phyloP scores from a whole-genome alignment of 768 basidiomycete genomes.

The Megacollybia marginata region DNA sequence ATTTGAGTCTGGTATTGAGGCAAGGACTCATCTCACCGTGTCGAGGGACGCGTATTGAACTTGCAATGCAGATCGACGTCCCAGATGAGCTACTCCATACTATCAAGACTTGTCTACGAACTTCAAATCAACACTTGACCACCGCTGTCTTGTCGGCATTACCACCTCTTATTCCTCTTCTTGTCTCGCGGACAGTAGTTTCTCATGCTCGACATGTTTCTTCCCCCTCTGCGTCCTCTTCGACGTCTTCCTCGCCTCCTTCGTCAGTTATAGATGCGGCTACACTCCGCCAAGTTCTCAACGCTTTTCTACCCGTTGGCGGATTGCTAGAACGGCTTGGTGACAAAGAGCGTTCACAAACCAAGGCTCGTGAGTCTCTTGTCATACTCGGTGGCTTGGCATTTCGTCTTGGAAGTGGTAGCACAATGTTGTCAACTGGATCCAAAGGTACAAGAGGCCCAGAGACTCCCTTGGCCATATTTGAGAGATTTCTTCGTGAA shows the following conservation, averaged over 20 bases:
- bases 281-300: conserved; percentile 60
- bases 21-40: conserved; percentile 21
- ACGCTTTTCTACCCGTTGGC: conserved; percentile 64
- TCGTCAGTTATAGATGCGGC: conserved; percentile 42
- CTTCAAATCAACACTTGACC: conserved; percentile 75
- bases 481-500: conserved; percentile 70
- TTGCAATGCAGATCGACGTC: conserved; percentile 52
- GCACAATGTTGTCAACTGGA: conserved; percentile 34
- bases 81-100: conserved; percentile 60
- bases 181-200: conserved; percentile 37
- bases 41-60: conserved; percentile 5
- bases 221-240: conserved; percentile 46
- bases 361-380: conserved; percentile 71
- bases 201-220: conserved; percentile 19
- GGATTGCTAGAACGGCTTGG: conserved; percentile 80
- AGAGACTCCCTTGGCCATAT: conserved; percentile 62
- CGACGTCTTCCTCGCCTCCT: conserved; percentile 35
- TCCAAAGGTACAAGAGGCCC: conserved; percentile 49
- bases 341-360: conserved; percentile 68
- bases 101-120: conserved; percentile 70
- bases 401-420: conserved; percentile 46
- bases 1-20: conserved; percentile 68
- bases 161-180: conserved; percentile 56
- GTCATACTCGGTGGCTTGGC: conserved; percentile 68
- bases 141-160: conserved; percentile 70